Evolutionary conservation across 179 eudicot species (phyloP), one percentile per base, ranked within the genome.

Genomic region (Heliamphora ciliata): DNA sequence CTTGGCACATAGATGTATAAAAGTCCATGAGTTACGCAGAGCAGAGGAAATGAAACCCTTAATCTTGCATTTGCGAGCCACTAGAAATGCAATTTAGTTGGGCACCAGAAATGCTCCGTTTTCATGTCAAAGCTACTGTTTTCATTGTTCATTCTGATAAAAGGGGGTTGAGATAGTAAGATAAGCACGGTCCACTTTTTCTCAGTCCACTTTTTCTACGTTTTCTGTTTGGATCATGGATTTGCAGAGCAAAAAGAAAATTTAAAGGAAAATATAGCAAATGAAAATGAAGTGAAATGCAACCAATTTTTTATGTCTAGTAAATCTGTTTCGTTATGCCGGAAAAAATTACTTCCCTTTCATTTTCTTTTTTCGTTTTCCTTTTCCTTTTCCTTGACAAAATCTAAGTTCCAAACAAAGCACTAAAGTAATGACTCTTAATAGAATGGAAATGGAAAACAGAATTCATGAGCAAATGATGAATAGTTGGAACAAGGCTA

Each of bases 51-150:
- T 18, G 55, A 18, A 74, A 50, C 2, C 48, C 0, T 74, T 77
- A 9, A 11, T 58, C 68, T 7, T 40, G 51, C 52, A 56, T 58
- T 76, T 56, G 48, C 9, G 46, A 61, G 54, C 60, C 60, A 47
- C 55, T 64, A 47, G 81, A 47, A 47, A 78, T 64, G 81, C 55
- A 60, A 48, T 21, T 5, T 64, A 18, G 68, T 64, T 64, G 31
- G 44, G 7, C 31, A n/a, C 31, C 68, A n/a, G 58, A 54, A 54
- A 54, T 54, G 58, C 58, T 54, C 3, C 13, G 21, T 73, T 73
- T 6, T 18, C 77, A 51, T 14, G 51, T 51, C 77, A 51, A 73
- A n/a, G 31, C 77, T 73, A 6, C 58, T 50, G 8, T 18, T 14
- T 73, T 73, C 10, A 51, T 59, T n/a, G 24, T 73, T 46, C 2